phyloP scores from a whole-genome alignment of 306 rosid species.

The Mucuna pruriens region DNA sequence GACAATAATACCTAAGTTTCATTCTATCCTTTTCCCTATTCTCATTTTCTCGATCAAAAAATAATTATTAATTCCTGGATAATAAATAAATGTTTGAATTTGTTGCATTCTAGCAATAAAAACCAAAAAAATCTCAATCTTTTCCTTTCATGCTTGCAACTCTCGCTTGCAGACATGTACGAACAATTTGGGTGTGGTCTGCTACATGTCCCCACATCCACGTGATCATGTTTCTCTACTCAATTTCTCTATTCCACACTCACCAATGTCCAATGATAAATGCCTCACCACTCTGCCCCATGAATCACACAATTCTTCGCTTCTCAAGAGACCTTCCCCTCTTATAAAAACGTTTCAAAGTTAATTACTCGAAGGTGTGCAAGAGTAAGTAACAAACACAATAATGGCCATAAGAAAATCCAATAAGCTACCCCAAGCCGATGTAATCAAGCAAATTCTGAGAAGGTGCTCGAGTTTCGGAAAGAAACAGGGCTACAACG shows the following conservation, averaged over 20 bases:
- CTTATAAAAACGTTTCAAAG: neutral
- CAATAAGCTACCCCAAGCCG: conserved; percentile 63
- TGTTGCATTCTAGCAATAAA: neutral
- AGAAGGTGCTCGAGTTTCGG: conserved; percentile 77
- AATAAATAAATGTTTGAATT: neutral
- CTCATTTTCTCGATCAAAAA: conserved; percentile 1
- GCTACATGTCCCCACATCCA: conserved; percentile 71
- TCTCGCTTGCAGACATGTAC: conserved; percentile 26
- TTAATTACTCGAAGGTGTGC: neutral
- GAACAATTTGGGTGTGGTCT: conserved; percentile 41
- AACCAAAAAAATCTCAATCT: neutral
- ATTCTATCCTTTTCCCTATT: neutral
- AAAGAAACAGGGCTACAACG: conserved; percentile 58
- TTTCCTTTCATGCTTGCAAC: neutral
- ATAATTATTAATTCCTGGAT: neutral
- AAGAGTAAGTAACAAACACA: neutral
- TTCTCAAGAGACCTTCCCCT: conserved; percentile 6
- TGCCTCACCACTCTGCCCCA: conserved; percentile 35
- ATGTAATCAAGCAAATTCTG: conserved; percentile 65
- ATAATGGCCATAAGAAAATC: conserved; percentile 61
- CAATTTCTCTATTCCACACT: conserved; percentile 17
- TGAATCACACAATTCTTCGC: conserved; percentile 29
- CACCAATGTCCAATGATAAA: conserved; percentile 47
- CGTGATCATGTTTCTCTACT: conserved; percentile 57
- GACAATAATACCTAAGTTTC: neutral